A percentile compares a stretch with the other conserved stretches of the same genome.
These are phyloP conservation scores for Poa annua DNA, from an alignment of 176 grass and related monocot genomes.

Conservation along the genomic window DNA sequence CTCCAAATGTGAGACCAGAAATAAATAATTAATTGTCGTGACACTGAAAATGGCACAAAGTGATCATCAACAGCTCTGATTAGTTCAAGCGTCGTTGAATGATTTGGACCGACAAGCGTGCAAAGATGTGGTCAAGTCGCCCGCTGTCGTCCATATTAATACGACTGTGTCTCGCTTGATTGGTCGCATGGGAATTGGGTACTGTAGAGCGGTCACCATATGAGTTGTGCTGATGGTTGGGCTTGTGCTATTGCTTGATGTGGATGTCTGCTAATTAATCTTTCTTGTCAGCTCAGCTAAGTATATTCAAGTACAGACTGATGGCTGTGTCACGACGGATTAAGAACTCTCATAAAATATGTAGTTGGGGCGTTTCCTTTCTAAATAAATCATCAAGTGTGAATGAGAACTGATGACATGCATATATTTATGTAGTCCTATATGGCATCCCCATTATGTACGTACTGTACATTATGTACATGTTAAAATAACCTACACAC, in stretches of 20 bases:
- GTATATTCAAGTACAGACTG: not conserved
- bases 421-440: not conserved
- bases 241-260: conserved; percentile 33
- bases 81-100: conserved; percentile 48
- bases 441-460: not conserved
- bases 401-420: not conserved
- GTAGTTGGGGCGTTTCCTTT: not conserved
- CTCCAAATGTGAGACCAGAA: conserved; percentile 6
- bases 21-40: not conserved
- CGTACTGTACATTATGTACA: not conserved
- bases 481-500: not conserved
- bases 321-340: conserved; percentile 1
- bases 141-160: conserved; percentile 32
- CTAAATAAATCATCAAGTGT: not conserved
- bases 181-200: conserved; percentile 36
- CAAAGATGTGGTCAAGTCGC: conserved; percentile 36
- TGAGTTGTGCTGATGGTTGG: conserved; percentile 18
- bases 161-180: conserved; percentile 27
- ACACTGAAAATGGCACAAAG: not conserved
- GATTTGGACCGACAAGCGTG: conserved; percentile 52
- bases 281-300: not conserved
- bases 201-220: conserved; percentile 16
- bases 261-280: not conserved
- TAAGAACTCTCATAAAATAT: not conserved
- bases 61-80: not conserved